Conservation (phyloP, 169 alveolate species). For the Amoebophrya sp. region DNA sequence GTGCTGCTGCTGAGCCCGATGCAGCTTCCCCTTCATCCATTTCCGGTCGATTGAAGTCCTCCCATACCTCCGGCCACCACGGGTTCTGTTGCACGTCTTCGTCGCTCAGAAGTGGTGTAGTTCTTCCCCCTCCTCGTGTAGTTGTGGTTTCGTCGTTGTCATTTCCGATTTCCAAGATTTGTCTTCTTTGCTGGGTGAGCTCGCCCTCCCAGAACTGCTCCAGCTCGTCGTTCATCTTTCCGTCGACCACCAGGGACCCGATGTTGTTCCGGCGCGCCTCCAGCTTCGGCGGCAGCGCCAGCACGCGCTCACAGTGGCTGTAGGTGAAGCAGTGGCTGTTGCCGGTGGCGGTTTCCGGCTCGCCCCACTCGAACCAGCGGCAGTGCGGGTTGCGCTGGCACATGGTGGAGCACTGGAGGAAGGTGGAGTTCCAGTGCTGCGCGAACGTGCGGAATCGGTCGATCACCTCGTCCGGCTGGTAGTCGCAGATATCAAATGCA, state of each 20-base stretch:
- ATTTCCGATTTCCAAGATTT: no score
- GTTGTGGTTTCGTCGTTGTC: no score
- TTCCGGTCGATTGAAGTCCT: no score
- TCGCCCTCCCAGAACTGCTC: neutral
- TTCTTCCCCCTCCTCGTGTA: no score
- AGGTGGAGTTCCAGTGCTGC: neutral
- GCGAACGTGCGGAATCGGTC: slow-evolving; percentile 15
- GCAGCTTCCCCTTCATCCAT: no score
- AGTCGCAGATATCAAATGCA: no score
- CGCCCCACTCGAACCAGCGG: slow-evolving; percentile 22
- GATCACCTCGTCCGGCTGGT: neutral
- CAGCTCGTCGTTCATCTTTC: neutral
- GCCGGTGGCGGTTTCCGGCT: neutral
- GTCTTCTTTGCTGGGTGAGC: no score
- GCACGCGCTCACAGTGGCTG: neutral
- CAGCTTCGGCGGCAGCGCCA: neutral
- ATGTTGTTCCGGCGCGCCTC: neutral
- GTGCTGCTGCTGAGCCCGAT: no score
- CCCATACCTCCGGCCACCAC: no score
- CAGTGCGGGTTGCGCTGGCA: slow-evolving; percentile 21
- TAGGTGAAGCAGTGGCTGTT: neutral
- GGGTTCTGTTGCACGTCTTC: no score
- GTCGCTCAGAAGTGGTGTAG: no score
- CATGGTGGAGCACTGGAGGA: neutral
- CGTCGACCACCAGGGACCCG: neutral